Base-by-base conservation (phyloP, 768 basidiomycete species). In the Kwoniella dendrophila region DNA sequence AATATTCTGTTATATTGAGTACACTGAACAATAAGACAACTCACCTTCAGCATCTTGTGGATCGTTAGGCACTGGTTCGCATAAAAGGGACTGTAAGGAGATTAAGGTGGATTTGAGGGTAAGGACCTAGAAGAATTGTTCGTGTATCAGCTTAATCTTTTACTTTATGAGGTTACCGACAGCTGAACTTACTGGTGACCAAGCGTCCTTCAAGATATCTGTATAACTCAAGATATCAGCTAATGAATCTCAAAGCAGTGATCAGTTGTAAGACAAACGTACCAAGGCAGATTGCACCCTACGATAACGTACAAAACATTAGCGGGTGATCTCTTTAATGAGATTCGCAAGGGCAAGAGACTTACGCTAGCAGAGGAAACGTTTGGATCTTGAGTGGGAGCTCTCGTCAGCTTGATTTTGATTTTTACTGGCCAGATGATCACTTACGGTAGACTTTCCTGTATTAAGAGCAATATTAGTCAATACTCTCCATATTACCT, bases 101-200 rank as follows among this genome's bases (percentile, higher is more conserved):
- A 98, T 94, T 72, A 98, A 82, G 1, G 95, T 97, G 43, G 91
- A 92, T 79, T 96, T 97, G 75, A 98, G 87, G 1, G 94, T 96
- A 60, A 96, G 85, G 32, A 97, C 92, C 45, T 93, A 91, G 3
- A n/a, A n/a, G n/a, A n/a, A n/a, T n/a, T n/a, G n/a, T n/a, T n/a
- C n/a, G n/a, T n/a, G n/a, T n/a, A n/a, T n/a, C n/a, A n/a, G n/a
- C n/a, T n/a, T n/a, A n/a, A n/a, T n/a, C n/a, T n/a, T n/a, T n/a
- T n/a, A n/a, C n/a, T n/a, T n/a, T n/a, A n/a, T n/a, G n/a, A n/a
- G n/a, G n/a, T n/a, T n/a, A 33, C 18, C 10, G 29, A 18, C n/a
- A 50, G 49, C 32, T 45, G 24, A 33, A 38, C 67, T 49, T 40
- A 68, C 71, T 8, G 75, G 72, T 61, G 72, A 76, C 73, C 70